Conservation (phyloP, 2,329 filamentous ascomycete genomes). For the Epichloe bromicola region DNA sequence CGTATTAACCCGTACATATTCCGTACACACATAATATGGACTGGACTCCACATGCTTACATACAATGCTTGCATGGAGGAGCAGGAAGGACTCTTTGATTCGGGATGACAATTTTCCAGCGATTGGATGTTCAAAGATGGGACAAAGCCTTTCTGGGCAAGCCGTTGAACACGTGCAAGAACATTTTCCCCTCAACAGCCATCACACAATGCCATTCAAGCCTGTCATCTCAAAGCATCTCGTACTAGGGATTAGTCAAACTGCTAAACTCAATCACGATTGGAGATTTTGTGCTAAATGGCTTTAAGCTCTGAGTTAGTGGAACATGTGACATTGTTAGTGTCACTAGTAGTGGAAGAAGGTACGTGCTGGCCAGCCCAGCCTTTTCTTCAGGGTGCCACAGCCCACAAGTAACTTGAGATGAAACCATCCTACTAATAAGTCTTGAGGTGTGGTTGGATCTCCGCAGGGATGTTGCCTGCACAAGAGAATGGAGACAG, state of each 20-base stretch:
- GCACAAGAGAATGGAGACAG: neutral
- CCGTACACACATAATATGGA: too few relatives aligned
- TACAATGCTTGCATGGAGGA: neutral
- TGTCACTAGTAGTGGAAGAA: neutral
- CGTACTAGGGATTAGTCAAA: neutral
- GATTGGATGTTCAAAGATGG: neutral
- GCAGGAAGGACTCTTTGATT: neutral
- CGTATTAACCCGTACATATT: too few relatives aligned
- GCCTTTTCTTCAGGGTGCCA: neutral
- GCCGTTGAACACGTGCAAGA: neutral
- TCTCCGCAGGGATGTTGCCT: constrained; percentile 7
- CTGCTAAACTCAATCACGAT: neutral
- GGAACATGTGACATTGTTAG: neutral
- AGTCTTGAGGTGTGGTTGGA: constrained; percentile 3
- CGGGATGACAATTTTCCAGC: neutral
- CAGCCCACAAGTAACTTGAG: constrained; percentile 4
- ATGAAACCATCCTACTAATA: constrained; percentile 5
- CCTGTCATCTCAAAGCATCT: neutral
- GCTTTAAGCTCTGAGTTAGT: neutral
- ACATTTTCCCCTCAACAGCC: neutral
- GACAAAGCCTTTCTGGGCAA: neutral
- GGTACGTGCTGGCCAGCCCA: neutral
- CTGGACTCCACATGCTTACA: neutral
- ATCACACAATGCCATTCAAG: neutral
- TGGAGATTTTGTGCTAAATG: neutral